Evolutionary conservation across 2,329 filamentous ascomycete species (phyloP).

Genomic region (Colletotrichum euphorbiae): DNA sequence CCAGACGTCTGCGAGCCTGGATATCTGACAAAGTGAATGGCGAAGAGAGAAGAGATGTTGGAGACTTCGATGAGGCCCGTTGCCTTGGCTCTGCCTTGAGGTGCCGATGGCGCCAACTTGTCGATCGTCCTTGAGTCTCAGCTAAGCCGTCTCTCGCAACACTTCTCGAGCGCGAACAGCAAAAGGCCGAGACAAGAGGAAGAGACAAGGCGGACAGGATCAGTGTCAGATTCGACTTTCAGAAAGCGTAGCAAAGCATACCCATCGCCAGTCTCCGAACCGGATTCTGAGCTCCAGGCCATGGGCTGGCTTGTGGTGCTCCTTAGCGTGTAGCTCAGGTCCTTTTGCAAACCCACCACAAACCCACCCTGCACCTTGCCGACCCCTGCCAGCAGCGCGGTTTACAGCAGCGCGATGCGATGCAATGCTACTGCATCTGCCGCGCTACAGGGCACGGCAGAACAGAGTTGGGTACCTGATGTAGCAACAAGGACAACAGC

Average conservation of each 20-base stretch:
- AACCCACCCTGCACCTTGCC: conserved; percentile 34
- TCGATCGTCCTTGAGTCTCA: conserved; percentile 1
- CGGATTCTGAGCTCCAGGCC: conserved; percentile 19
- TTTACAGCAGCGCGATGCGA: conserved; percentile 36
- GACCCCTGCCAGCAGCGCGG: conserved; percentile 31
- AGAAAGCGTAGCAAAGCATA: conserved; percentile 3
- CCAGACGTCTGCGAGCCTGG: conserved; percentile 2
- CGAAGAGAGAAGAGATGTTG: conserved; percentile 1
- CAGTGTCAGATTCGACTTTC: neutral
- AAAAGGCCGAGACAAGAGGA: neutral
- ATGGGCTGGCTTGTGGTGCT: conserved; percentile 29
- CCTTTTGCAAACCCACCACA: conserved; percentile 40
- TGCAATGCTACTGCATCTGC: conserved; percentile 41
- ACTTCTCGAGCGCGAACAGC: neutral
- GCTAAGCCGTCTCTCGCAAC: neutral
- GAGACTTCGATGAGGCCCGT: neutral
- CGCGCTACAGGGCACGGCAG: conserved; percentile 39
- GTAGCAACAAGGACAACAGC: conserved; percentile 34
- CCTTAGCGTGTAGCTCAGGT: conserved; percentile 39
- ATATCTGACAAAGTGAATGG: conserved; percentile 3
- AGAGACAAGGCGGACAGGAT: neutral
- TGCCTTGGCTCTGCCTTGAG: neutral
- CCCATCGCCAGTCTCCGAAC: conserved; percentile 23
- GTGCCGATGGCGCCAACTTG: neutral
- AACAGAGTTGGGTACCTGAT: conserved; percentile 31